Conservation (phyloP, 2,329 filamentous ascomycete species). For the Fusarium sp. region DNA sequence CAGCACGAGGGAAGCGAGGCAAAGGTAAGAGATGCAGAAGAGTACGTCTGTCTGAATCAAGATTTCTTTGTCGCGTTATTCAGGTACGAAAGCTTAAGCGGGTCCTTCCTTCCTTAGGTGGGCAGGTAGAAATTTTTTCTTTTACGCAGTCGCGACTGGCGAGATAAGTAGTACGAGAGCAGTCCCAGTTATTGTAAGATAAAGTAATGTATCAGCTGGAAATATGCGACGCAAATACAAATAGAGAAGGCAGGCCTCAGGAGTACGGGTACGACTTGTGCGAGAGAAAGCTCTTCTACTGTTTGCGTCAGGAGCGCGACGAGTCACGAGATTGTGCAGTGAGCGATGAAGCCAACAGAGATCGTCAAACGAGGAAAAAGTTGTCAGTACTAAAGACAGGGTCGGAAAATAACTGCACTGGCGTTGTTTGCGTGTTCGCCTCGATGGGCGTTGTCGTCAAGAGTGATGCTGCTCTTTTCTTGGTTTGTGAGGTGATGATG, state of each 20-base stretch:
- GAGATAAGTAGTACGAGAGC: slow-evolving; percentile 35
- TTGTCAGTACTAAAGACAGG: slow-evolving; percentile 30
- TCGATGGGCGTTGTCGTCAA: slow-evolving; percentile 29
- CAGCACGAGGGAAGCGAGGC: slow-evolving; percentile 28
- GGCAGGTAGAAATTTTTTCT: slow-evolving; percentile 19
- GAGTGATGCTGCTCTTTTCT: slow-evolving; percentile 12
- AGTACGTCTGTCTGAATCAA: slow-evolving; percentile 17
- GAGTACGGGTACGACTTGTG: slow-evolving; percentile 41
- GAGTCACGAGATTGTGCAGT: slow-evolving; percentile 40
- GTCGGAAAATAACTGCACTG: slow-evolving; percentile 19
- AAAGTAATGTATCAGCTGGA: slow-evolving; percentile 11
- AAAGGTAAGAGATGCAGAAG: not conserved
- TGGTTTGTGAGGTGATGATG: slow-evolving; percentile 33
- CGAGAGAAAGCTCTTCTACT: slow-evolving; percentile 43
- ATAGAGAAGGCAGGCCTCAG: slow-evolving; percentile 39
- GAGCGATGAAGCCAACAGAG: slow-evolving; percentile 13
- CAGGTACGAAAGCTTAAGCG: slow-evolving; percentile 37
- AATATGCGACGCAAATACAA: slow-evolving; percentile 37
- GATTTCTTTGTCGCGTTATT: slow-evolving; percentile 28
- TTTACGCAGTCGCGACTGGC: slow-evolving; percentile 43
- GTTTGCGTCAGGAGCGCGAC: slow-evolving; percentile 41
- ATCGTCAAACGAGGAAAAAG: slow-evolving; percentile 17
- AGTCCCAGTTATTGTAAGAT: slow-evolving; percentile 4
- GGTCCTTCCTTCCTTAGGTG: slow-evolving; percentile 22
- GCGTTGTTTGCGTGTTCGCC: slow-evolving; percentile 10